Percentiles rank a stretch among this genome's conserved stretches.
Conservation (phyloP, 2,329 filamentous ascomycete genomes). For the Cladosporium sp. region DNA sequence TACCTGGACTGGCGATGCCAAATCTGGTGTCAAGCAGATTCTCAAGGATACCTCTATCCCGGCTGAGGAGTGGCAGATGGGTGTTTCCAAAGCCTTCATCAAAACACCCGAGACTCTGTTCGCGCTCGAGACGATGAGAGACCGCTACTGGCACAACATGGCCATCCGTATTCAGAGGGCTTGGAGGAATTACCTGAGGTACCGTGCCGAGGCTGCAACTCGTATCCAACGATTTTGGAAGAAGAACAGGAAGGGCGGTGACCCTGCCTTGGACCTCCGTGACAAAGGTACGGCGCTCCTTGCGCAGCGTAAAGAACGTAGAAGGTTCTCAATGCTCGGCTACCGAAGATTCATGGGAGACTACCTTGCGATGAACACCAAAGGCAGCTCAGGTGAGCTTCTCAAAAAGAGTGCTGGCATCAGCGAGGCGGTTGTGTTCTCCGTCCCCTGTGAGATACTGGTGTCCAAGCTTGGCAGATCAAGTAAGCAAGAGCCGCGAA, state of each 20-base stretch:
- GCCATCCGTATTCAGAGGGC: slow-evolving; percentile 94
- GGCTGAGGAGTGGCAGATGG: slow-evolving; percentile 93
- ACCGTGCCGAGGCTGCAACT: slow-evolving; percentile 87
- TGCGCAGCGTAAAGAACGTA: slow-evolving; percentile 82
- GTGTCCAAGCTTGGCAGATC: slow-evolving; percentile 96
- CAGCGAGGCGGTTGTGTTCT: slow-evolving; percentile 76
- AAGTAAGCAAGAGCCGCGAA: slow-evolving; percentile 86
- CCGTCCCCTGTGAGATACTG: slow-evolving; percentile 83
- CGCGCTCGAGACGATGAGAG: slow-evolving; percentile 94
- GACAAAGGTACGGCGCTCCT: slow-evolving; percentile 85
- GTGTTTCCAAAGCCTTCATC: slow-evolving; percentile 95
- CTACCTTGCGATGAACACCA: slow-evolving; percentile 85
- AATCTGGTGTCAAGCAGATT: slow-evolving; percentile 87
- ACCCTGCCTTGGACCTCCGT: slow-evolving; percentile 83
- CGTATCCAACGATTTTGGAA: slow-evolving; percentile 95
- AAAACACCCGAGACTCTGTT: slow-evolving; percentile 97
- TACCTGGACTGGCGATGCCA: slow-evolving; percentile 86
- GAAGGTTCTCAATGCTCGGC: slow-evolving; percentile 86
- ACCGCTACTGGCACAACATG: slow-evolving; percentile 99
- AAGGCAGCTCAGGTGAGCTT: slow-evolving; percentile 74
- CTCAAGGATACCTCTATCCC: slow-evolving; percentile 96
- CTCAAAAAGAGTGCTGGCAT: slow-evolving; percentile 75
- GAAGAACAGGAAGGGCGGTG: slow-evolving; percentile 77
- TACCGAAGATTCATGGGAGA: slow-evolving; percentile 92
- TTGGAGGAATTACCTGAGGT: slow-evolving; percentile 93